Evolutionary conservation across 1,284 basidiomycete genomes (phyloP).

Genomic region (Malassezia brasiliensis): DNA sequence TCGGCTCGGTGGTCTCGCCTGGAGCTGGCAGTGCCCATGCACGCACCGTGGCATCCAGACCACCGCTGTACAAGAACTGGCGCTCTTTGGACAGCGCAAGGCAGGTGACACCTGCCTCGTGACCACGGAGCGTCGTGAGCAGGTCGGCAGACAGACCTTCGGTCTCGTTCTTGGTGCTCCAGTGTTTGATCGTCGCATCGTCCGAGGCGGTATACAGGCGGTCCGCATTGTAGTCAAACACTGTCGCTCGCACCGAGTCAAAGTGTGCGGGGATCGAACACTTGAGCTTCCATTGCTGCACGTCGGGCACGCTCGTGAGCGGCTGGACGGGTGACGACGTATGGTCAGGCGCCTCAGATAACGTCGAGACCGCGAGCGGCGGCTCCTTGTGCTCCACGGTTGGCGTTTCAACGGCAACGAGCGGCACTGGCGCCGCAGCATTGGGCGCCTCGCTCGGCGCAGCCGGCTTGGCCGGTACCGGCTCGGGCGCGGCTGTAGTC

Average conservation of each 20-base stretch:
- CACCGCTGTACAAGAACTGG: slow-evolving; percentile 75
- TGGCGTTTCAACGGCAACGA: neutral
- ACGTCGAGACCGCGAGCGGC: neutral
- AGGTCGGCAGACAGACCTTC: slow-evolving; percentile 50
- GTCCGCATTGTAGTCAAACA: slow-evolving; percentile 69
- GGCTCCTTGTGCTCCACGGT: neutral
- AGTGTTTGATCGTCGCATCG: slow-evolving; percentile 90
- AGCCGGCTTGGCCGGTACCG: neutral
- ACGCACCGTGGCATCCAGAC: slow-evolving; percentile 81
- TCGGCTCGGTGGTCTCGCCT: neutral
- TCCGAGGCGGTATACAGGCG: slow-evolving; percentile 82
- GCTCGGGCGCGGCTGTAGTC: neutral
- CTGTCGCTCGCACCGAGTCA: slow-evolving; percentile 78
- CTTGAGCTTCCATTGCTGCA: slow-evolving; percentile 40
- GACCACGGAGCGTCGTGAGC: slow-evolving; percentile 73
- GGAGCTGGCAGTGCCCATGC: slow-evolving; percentile 63
- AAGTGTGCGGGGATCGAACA: slow-evolving; percentile 60
- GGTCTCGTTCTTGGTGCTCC: slow-evolving; percentile 50
- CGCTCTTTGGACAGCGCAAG: slow-evolving; percentile 68
- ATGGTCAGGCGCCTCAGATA: neutral
- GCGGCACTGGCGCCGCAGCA: neutral
- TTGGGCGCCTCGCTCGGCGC: neutral
- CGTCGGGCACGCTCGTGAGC: slow-evolving; percentile 21
- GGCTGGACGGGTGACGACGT: neutral
- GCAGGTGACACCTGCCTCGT: slow-evolving; percentile 81